Evolutionary conservation across 192 early-diverging fungal species (phyloP).

Genomic region (Gaertneriomyces sp.): DNA sequence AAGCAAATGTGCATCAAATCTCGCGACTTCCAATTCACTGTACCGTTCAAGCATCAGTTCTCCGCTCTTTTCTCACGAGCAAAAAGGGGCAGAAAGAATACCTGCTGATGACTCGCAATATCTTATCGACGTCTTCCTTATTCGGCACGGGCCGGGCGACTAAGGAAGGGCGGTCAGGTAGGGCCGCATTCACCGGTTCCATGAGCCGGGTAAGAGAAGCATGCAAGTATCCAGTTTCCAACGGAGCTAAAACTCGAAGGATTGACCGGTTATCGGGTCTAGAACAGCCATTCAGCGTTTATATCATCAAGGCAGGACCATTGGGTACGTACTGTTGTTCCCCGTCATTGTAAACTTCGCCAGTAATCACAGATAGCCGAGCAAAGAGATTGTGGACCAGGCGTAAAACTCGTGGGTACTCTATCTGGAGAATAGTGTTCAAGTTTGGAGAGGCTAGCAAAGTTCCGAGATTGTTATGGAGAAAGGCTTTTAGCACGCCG

Average conservation of each 20-base stretch:
- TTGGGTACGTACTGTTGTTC: constrained; percentile 6
- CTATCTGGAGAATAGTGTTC: not conserved
- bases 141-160: constrained; percentile 25
- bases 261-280: constrained; percentile 26
- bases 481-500: not conserved
- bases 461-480: constrained; percentile 33
- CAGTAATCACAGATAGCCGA: constrained; percentile 34
- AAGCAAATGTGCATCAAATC: constrained; percentile 57
- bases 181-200: constrained; percentile 60
- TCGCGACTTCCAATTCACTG: constrained; percentile 63
- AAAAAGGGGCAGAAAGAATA: constrained; percentile 20
- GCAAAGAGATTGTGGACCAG: constrained; percentile 47
- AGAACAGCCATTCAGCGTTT: not conserved
- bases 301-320: not conserved
- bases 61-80: not conserved
- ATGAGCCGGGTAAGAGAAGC: constrained; percentile 55
- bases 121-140: constrained; percentile 53
- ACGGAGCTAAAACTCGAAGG: constrained; percentile 38
- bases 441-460: constrained; percentile 42
- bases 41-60: not conserved
- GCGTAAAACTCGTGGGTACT: constrained; percentile 50
- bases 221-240: constrained; percentile 52
- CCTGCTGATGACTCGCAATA: constrained; percentile 56
- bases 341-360: constrained; percentile 11
- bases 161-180: constrained; percentile 45